phyloP scores from a whole-genome alignment of 495 filamentous ascomycete genomes.

The Lophiostoma macrostomum region DNA sequence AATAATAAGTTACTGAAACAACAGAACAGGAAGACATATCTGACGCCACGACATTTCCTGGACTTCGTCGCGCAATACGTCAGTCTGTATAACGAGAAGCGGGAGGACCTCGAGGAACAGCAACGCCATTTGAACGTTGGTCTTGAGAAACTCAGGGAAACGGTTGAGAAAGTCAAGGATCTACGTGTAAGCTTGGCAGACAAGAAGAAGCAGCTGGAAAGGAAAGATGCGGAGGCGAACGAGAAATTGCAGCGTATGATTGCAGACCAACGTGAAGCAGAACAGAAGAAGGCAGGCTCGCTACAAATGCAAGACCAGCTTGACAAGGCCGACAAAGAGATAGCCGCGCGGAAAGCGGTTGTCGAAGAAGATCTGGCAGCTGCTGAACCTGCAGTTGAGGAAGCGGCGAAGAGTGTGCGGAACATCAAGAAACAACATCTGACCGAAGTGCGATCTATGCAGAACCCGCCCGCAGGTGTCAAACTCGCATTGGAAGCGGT shows the following conservation, averaged over 20 bases:
- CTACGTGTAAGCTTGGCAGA: constrained; percentile 83
- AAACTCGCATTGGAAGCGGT: constrained; percentile 91
- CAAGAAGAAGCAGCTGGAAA: constrained; percentile 89
- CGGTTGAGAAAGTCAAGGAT: constrained; percentile 95
- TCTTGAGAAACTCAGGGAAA: constrained; percentile 95
- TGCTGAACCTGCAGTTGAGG: constrained; percentile 88
- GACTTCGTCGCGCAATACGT: constrained; percentile 99
- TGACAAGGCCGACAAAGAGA: constrained; percentile 85
- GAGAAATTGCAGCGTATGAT: constrained; percentile 97
- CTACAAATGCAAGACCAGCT: constrained; percentile 83
- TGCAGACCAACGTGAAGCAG: constrained; percentile 91
- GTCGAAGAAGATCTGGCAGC: constrained; percentile 83
- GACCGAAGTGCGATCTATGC: constrained; percentile 96
- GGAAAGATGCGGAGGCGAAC: constrained; percentile 91
- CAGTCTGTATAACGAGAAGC: constrained; percentile 95
- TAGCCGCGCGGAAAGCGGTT: constrained; percentile 76
- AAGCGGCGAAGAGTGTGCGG: constrained; percentile 91
- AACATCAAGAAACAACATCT: constrained; percentile 97
- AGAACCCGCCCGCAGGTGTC: constrained; percentile 82
- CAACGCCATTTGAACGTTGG: constrained; percentile 97
- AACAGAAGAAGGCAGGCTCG: constrained; percentile 82
- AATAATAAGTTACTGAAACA: constrained; percentile 86
- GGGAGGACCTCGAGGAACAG: constrained; percentile 96
- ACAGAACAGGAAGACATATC: constrained; percentile 83
- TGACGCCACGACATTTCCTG: constrained; percentile 94